Percentiles rank a stretch among this genome's conserved stretches.
Conservation (phyloP, 2,329 filamentous ascomycete species). For the Aspergillus proliferans region DNA sequence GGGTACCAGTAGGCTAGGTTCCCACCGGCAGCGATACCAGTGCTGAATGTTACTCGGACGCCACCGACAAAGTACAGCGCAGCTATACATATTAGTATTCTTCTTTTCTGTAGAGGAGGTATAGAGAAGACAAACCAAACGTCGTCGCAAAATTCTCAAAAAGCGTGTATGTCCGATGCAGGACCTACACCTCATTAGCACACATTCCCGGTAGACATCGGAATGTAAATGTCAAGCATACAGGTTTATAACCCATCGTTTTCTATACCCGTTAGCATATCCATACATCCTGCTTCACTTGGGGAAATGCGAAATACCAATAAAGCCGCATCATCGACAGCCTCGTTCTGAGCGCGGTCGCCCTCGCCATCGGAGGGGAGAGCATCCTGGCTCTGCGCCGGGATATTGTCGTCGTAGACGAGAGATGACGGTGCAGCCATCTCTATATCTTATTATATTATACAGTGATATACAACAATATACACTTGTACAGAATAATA, state of each 20-base stretch:
- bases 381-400: background rate
- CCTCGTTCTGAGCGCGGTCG: conserved; percentile 18
- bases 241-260: conserved; percentile 52
- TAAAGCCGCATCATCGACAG: conserved; percentile 31
- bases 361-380: conserved; percentile 11
- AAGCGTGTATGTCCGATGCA: conserved; percentile 52
- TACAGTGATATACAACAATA: no score
- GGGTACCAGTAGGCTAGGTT: conserved; percentile 54
- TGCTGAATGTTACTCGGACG: conserved; percentile 57
- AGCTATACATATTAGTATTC: conserved; percentile 34
- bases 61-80: conserved; percentile 57
- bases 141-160: conserved; percentile 56
- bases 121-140: conserved; percentile 48
- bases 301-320: conserved; percentile 22
- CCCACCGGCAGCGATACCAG: conserved; percentile 56
- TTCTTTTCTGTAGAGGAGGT: conserved; percentile 13
- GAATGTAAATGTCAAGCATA: conserved; percentile 22
- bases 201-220: conserved; percentile 1
- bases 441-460: no score
- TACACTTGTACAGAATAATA: no score
- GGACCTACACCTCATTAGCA: conserved; percentile 36
- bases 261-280: conserved; percentile 29
- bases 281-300: background rate
- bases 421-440: background rate
- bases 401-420: background rate